Evolutionary conservation across 2,329 filamentous ascomycete genomes (phyloP).

Genomic region (Parascedosporium putredinis): DNA sequence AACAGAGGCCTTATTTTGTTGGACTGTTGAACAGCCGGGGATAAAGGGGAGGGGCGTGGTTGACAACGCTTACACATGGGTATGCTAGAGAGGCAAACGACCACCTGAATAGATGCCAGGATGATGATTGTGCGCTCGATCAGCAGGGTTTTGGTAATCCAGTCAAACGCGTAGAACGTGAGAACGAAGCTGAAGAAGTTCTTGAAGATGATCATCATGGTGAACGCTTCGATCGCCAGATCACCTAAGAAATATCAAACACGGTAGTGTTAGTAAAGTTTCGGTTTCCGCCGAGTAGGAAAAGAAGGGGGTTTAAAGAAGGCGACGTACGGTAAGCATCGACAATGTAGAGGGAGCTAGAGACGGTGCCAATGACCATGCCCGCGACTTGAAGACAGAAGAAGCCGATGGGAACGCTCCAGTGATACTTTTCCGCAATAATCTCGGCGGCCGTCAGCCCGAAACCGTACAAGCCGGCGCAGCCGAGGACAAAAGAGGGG

Average conservation of each 20-base stretch:
- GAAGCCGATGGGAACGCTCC: constrained; percentile 67
- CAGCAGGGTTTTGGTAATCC: constrained; percentile 56
- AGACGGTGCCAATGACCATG: constrained; percentile 86
- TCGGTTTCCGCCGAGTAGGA: too few species aligned
- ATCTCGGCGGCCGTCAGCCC: constrained; percentile 60
- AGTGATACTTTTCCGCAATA: constrained; percentile 47
- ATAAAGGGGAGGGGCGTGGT: neutral
- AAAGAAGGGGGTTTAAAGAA: constrained; percentile 1
- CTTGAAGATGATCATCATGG: constrained; percentile 84
- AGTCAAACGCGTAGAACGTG: constrained; percentile 75
- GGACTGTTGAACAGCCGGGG: neutral
- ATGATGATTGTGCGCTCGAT: constrained; percentile 54
- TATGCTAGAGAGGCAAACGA: constrained; percentile 62
- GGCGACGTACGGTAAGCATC: constrained; percentile 70
- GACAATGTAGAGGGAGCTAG: constrained; percentile 77
- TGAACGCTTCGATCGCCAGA: constrained; percentile 79
- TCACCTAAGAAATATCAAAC: constrained; percentile 46
- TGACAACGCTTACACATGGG: constrained; percentile 69
- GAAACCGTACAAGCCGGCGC: constrained; percentile 75
- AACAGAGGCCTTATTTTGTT: constrained; percentile 8
- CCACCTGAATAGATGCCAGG: constrained; percentile 67
- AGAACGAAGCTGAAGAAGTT: constrained; percentile 85
- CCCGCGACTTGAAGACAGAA: constrained; percentile 76
- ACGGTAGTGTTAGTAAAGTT: too few species aligned
- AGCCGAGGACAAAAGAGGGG: constrained; percentile 69